Percentiles rank a stretch among this genome's conserved stretches.
phyloP scores from a whole-genome alignment of 345 rosid species.

The Salix koriyanagi region DNA sequence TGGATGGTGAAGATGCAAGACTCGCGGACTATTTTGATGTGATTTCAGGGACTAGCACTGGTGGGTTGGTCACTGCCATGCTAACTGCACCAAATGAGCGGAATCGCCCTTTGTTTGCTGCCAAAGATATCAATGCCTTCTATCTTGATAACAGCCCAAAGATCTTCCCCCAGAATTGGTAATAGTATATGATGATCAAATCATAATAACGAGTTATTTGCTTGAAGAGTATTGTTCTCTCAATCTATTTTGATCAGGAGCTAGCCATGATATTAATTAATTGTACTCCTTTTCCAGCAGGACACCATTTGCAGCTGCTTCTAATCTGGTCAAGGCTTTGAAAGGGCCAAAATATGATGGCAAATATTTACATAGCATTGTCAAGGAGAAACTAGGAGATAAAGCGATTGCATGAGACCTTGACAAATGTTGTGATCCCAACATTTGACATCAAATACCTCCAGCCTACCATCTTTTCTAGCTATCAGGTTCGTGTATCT shows the following conservation, averaged over 20 bases:
- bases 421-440: slow-evolving; percentile 71
- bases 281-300: not conserved
- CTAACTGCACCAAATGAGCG: slow-evolving; percentile 48
- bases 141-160: slow-evolving; percentile 16
- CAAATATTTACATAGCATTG: slow-evolving; percentile 39
- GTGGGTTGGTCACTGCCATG: slow-evolving; percentile 73
- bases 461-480: slow-evolving; percentile 64
- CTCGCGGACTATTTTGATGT: slow-evolving; percentile 25
- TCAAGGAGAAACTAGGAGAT: slow-evolving; percentile 45
- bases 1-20: slow-evolving; percentile 63
- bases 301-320: slow-evolving; percentile 25
- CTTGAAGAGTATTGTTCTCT: not conserved
- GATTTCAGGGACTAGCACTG: slow-evolving; percentile 12
- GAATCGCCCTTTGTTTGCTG: slow-evolving; percentile 62
- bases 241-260: not conserved
- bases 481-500: slow-evolving; percentile 36
- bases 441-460: slow-evolving; percentile 66
- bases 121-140: slow-evolving; percentile 48
- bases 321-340: slow-evolving; percentile 39
- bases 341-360: slow-evolving; percentile 65
- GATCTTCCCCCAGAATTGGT: slow-evolving; percentile 17
- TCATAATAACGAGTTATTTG: not conserved
- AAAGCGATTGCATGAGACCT: slow-evolving; percentile 44
- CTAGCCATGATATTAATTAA: not conserved
- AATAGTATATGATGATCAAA: not conserved